phyloP scores from a whole-genome alignment of 805 yeast species.

The Pichia cephalocereana region DNA sequence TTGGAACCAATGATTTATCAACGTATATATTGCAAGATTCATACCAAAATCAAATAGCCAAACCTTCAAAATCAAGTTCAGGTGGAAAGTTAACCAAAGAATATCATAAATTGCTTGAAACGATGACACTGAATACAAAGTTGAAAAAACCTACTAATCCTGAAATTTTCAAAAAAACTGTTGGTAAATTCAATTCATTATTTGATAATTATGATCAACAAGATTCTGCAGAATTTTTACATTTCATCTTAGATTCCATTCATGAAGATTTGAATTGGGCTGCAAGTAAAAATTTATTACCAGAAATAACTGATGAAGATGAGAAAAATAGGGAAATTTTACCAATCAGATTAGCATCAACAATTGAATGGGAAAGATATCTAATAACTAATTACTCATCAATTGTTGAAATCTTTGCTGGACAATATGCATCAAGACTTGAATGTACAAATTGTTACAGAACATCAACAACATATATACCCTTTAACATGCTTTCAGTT shows the following conservation, averaged over 20 bases:
- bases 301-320: conserved; percentile 48
- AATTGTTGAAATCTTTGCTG: conserved; percentile 77
- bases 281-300: conserved; percentile 48
- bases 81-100: conserved; percentile 67
- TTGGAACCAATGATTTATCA: conserved; percentile 60
- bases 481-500: conserved; percentile 69
- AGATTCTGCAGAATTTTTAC: conserved; percentile 77
- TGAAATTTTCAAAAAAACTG: conserved; percentile 44
- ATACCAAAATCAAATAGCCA: conserved; percentile 60
- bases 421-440: conserved; percentile 76
- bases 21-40: conserved; percentile 51
- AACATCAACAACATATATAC: conserved; percentile 80
- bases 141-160: conserved; percentile 11
- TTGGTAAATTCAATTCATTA: conserved; percentile 57
- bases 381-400: conserved; percentile 69
- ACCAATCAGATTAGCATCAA: conserved; percentile 72
- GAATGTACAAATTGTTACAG: conserved; percentile 61
- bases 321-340: conserved; percentile 63
- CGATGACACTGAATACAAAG: conserved; percentile 36
- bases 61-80: conserved; percentile 67
- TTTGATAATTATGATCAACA: conserved; percentile 70
- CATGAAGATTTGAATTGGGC: conserved; percentile 76
- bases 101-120: conserved; percentile 34
- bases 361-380: conserved; percentile 89
- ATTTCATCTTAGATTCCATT: conserved; percentile 61